Percentiles rank a stretch among this genome's conserved stretches.
phyloP scores from a whole-genome alignment of 768 basidiomycete genomes.

The Agrocybe pediades region DNA sequence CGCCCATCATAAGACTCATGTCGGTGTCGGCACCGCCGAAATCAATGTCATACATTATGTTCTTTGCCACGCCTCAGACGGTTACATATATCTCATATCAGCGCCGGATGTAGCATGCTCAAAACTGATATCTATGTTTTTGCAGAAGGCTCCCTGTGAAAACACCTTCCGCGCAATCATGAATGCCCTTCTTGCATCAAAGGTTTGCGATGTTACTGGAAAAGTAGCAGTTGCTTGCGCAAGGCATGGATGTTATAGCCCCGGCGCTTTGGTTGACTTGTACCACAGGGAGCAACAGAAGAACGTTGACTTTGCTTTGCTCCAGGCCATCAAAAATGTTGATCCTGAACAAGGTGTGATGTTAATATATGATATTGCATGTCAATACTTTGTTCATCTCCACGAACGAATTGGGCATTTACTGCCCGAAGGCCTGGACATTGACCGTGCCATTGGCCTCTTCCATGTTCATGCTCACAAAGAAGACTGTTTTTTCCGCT shows the following conservation, averaged over 20 bases:
- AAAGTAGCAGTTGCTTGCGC: slow-evolving; percentile 15
- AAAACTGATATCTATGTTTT: no score
- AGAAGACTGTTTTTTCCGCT: slow-evolving; percentile 26
- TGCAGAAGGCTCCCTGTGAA: slow-evolving; percentile 16
- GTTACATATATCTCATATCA: no score
- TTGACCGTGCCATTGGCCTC: slow-evolving; percentile 19
- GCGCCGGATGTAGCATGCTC: no score
- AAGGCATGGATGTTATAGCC: slow-evolving; percentile 13
- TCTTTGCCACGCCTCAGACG: no score
- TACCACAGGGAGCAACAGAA: neutral
- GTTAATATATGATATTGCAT: neutral
- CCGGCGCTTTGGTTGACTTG: slow-evolving; percentile 2
- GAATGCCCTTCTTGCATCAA: neutral
- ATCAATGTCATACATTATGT: no score
- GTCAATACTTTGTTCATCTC: neutral
- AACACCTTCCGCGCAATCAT: slow-evolving; percentile 11
- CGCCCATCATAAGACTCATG: no score
- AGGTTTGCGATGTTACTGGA: slow-evolving; percentile 13
- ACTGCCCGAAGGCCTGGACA: neutral
- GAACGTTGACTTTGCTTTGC: neutral
- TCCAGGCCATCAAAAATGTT: neutral
- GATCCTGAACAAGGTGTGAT: neutral
- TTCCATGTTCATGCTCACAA: slow-evolving; percentile 29
- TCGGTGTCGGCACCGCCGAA: no score
- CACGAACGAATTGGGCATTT: neutral